Conservation (phyloP, 768 basidiomycete genomes). For the Termitomyces sp. region DNA sequence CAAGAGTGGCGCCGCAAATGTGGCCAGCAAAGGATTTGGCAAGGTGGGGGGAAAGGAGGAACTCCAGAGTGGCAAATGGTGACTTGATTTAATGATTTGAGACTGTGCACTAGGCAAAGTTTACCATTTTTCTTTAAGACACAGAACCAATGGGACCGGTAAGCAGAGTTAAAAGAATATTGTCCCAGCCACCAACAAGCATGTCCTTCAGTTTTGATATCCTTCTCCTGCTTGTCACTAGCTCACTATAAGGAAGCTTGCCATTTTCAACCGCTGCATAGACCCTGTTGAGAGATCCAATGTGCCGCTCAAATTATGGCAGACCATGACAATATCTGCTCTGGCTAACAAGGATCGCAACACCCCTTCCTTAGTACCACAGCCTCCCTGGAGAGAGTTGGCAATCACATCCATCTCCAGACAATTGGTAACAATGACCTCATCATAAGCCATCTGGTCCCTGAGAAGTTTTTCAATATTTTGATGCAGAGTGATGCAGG, state of each 20-base stretch:
- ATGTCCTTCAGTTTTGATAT: conserved; percentile 45
- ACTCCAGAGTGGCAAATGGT: too few relatives aligned
- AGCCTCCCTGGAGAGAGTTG: conserved; percentile 34
- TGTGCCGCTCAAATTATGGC: conserved; percentile 55
- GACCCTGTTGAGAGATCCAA: conserved; percentile 43
- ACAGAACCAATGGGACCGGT: too few relatives aligned
- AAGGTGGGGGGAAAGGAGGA: too few relatives aligned
- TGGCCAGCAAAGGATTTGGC: too few relatives aligned
- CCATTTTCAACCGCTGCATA: conserved; percentile 47
- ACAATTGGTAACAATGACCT: conserved; percentile 69
- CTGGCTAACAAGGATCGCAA: conserved; percentile 55
- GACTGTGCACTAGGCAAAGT: too few relatives aligned
- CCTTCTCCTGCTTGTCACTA: conserved; percentile 38
- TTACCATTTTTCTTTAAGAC: too few relatives aligned
- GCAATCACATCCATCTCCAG: conserved; percentile 73
- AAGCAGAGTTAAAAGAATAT: conserved; percentile 25
- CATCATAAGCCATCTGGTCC: conserved; percentile 42
- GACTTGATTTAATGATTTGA: too few relatives aligned
- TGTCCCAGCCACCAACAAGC: conserved; percentile 44
- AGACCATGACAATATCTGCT: conserved; percentile 69
- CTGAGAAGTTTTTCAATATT: conserved; percentile 50
- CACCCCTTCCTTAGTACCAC: conserved; percentile 47
- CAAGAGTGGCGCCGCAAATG: too few relatives aligned
- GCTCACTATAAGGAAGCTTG: conserved; percentile 27
- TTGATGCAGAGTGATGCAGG: conserved; percentile 54